Evolutionary conservation across 495 filamentous ascomycete genomes (phyloP).

Genomic region (Podospora tetraspora): DNA sequence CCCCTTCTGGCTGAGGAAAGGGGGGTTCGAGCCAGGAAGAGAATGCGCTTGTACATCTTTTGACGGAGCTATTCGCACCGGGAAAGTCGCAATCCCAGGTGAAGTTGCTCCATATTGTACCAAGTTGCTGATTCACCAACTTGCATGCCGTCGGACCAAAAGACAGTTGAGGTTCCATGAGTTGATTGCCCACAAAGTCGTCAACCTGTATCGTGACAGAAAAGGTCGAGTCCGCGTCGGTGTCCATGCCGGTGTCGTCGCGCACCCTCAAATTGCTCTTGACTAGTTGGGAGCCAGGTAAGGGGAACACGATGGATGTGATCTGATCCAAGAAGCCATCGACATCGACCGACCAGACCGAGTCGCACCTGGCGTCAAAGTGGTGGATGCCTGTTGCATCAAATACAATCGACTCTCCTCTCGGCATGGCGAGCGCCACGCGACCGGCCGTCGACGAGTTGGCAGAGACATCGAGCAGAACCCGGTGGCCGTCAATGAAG

Average conservation of each 20-base stretch:
- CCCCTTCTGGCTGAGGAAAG: background rate
- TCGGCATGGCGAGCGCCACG: conserved; percentile 8
- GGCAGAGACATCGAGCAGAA: conserved; percentile 19
- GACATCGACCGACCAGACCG: conserved; percentile 15
- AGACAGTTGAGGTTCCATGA: conserved; percentile 12
- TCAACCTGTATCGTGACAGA: conserved; percentile 20
- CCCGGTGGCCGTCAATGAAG: conserved; percentile 13
- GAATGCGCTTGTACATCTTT: conserved; percentile 14
- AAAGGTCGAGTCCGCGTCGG: conserved; percentile 17
- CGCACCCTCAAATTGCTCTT: background rate
- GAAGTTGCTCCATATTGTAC: conserved; percentile 8
- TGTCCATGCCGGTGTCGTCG: background rate
- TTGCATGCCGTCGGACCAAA: conserved; percentile 19
- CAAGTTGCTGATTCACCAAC: conserved; percentile 1
- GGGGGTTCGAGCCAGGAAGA: conserved; percentile 16
- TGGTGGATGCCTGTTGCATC: conserved; percentile 21
- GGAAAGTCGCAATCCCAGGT: conserved; percentile 22
- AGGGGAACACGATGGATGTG: conserved; percentile 4
- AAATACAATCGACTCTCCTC: conserved; percentile 19
- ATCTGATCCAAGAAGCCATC: conserved; percentile 18
- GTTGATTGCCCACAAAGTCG: conserved; percentile 3
- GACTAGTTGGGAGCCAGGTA: background rate
- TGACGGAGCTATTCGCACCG: conserved; percentile 17
- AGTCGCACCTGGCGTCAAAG: conserved; percentile 15
- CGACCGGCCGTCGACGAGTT: conserved; percentile 15